Conservation (phyloP, 2,329 filamentous ascomycete genomes). For the Aspergillus ochraceus region DNA sequence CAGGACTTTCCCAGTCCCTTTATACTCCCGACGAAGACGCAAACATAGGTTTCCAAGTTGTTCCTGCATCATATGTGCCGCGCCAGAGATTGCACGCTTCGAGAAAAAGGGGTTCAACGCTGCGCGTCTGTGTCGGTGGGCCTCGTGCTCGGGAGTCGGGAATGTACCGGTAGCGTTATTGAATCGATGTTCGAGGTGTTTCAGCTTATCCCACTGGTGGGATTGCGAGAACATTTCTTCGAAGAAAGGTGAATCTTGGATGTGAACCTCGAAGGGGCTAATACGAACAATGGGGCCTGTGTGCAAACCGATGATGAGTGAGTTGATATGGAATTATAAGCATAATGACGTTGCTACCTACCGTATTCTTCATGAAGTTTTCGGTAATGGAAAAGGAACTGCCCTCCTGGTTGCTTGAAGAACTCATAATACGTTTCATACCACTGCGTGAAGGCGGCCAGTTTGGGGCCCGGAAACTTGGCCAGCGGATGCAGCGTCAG, state of each 20-base stretch:
- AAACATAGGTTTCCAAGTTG: constrained; percentile 12
- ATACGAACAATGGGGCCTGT: constrained; percentile 16
- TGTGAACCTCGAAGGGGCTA: constrained; percentile 15
- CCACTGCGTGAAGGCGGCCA: constrained; percentile 15
- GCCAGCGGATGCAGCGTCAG: constrained; percentile 14
- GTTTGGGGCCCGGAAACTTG: constrained; percentile 14
- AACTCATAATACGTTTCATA: constrained; percentile 18
- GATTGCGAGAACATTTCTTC: constrained; percentile 17
- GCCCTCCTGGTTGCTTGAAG: constrained; percentile 11
- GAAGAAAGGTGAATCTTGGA: constrained; percentile 15
- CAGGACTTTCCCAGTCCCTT: constrained; percentile 8
- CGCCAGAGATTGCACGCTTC: constrained; percentile 32
- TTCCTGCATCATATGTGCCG: constrained; percentile 29
- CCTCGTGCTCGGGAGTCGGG: constrained; percentile 36
- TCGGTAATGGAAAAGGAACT: constrained; percentile 18
- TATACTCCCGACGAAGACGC: constrained; percentile 9
- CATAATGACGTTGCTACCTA: background rate
- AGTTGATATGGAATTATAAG: background rate
- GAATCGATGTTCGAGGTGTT: constrained; percentile 14
- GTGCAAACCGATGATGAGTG: no score
- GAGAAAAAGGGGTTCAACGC: constrained; percentile 48
- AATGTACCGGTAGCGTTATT: constrained; percentile 15
- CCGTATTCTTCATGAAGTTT: constrained; percentile 15
- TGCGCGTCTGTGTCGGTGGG: constrained; percentile 42
- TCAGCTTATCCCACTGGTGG: constrained; percentile 14